phyloP scores from a whole-genome alignment of 2,329 filamentous ascomycete species.

The Zasmidium citrigriseum region DNA sequence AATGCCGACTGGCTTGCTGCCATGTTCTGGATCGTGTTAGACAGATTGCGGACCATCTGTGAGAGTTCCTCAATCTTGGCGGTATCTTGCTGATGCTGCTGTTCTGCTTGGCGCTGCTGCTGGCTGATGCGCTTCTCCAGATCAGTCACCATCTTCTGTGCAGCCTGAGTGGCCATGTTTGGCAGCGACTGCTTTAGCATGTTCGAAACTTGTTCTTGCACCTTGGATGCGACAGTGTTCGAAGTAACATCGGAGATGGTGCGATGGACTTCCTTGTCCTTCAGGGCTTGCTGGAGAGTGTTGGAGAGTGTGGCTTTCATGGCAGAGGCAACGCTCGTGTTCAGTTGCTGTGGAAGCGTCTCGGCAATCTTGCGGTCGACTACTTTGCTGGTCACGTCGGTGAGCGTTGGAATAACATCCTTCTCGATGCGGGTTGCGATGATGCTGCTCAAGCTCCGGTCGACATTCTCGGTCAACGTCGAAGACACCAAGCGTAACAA shows the following conservation, averaged over 20 bases:
- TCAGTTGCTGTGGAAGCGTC: constrained; percentile 66
- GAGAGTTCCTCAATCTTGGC: constrained; percentile 74
- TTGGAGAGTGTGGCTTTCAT: constrained; percentile 70
- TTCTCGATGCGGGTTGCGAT: constrained; percentile 74
- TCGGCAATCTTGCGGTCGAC: constrained; percentile 72
- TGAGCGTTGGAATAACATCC: constrained; percentile 73
- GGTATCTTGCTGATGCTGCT: constrained; percentile 54
- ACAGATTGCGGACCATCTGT: constrained; percentile 64
- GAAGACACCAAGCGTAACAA: constrained; percentile 68
- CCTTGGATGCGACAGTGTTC: constrained; percentile 63
- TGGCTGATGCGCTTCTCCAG: constrained; percentile 62
- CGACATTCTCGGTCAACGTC: constrained; percentile 70
- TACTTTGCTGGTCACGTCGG: constrained; percentile 65
- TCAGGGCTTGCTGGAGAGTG: constrained; percentile 66
- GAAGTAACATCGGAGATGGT: constrained; percentile 71
- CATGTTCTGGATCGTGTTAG: constrained; percentile 70
- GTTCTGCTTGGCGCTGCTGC: constrained; percentile 54
- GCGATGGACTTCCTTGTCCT: constrained; percentile 72
- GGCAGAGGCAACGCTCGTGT: constrained; percentile 70
- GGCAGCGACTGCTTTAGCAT: constrained; percentile 53
- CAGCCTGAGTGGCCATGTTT: constrained; percentile 47
- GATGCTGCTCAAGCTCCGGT: constrained; percentile 75
- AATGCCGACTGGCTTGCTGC: constrained; percentile 68
- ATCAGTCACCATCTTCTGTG: constrained; percentile 67
- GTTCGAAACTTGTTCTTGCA: constrained; percentile 69